A percentile compares a stretch with the other conserved stretches of the same genome.
phyloP scores from a whole-genome alignment of 148 eudicot genomes.

The Persicaria maculosa region DNA sequence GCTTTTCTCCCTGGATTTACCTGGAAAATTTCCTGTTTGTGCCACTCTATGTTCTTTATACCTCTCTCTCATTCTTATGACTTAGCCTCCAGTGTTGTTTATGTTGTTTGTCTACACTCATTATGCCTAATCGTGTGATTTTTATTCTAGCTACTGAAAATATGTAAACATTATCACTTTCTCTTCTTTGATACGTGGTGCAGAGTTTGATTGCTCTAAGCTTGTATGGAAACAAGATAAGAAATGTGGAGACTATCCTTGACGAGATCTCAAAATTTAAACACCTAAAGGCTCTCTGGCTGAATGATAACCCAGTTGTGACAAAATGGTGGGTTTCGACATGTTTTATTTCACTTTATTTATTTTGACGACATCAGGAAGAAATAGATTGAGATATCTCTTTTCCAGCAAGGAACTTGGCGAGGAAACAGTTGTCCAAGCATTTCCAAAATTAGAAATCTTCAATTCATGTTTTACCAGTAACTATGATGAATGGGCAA shows the following conservation, averaged over 20 bases:
- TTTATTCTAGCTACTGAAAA: background rate
- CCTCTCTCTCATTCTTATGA: slow-evolving; percentile 5
- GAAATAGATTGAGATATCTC: slow-evolving; percentile 20
- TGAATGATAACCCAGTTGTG: slow-evolving; percentile 65
- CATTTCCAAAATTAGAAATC: slow-evolving; percentile 68
- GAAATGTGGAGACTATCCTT: slow-evolving; percentile 38
- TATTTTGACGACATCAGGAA: background rate
- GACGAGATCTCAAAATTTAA: slow-evolving; percentile 50
- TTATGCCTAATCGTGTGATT: background rate
- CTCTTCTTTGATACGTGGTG: slow-evolving; percentile 7
- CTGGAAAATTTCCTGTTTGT: slow-evolving; percentile 83
- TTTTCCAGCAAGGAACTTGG: slow-evolving; percentile 41
- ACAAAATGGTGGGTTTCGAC: slow-evolving; percentile 44
- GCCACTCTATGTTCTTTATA: slow-evolving; percentile 2
- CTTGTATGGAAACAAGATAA: slow-evolving; percentile 72
- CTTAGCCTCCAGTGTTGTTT: background rate
- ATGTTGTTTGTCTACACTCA: background rate
- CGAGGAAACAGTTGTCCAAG: slow-evolving; percentile 44
- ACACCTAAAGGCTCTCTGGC: slow-evolving; percentile 85
- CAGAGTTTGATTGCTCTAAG: slow-evolving; percentile 81
- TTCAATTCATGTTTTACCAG: slow-evolving; percentile 69
- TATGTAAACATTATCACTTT: background rate
- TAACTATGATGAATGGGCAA: slow-evolving; percentile 80
- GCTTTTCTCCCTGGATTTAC: slow-evolving; percentile 63
- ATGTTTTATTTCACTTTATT: background rate